phyloP scores from a whole-genome alignment of 1,284 basidiomycete genomes.

The Hemileia vastatrix region DNA sequence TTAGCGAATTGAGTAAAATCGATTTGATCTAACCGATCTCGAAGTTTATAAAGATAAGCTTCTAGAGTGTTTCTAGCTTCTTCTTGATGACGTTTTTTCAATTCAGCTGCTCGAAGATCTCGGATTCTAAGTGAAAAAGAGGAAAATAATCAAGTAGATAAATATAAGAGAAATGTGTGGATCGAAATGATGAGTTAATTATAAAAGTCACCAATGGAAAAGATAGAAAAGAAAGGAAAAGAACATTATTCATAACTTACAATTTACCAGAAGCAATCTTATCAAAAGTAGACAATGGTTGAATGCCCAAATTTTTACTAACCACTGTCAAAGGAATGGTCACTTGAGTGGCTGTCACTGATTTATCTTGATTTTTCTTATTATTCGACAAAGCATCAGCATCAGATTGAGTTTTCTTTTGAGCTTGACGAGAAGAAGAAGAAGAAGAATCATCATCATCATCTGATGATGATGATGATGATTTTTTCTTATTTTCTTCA shows the following conservation, averaged over 20 bases:
- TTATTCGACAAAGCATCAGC: too few relatives aligned
- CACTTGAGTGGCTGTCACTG: too few relatives aligned
- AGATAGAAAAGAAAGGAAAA: background rate
- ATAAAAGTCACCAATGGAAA: background rate
- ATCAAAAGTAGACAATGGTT: slow-evolving; percentile 16
- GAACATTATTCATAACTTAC: too few relatives aligned
- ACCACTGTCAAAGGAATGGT: slow-evolving; percentile 10
- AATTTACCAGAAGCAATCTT: slow-evolving; percentile 21
- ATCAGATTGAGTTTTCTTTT: too few relatives aligned
- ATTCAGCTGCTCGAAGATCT: slow-evolving; percentile 68
- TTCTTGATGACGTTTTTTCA: slow-evolving; percentile 65
- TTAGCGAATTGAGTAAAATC: slow-evolving; percentile 73
- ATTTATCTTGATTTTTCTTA: too few relatives aligned
- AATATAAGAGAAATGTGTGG: too few relatives aligned
- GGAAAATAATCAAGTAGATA: background rate
- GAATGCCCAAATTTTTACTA: slow-evolving; percentile 10
- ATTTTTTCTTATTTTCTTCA: slow-evolving; percentile 42
- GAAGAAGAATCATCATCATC: too few relatives aligned
- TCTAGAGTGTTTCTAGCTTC: slow-evolving; percentile 88
- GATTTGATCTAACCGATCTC: slow-evolving; percentile 63
- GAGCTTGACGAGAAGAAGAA: too few relatives aligned
- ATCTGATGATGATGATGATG: too few relatives aligned
- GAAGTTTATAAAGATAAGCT: slow-evolving; percentile 77
- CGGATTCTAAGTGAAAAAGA: slow-evolving; percentile 53
- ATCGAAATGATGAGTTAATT: too few relatives aligned